Evolutionary conservation across 352 stramenopile genomes (phyloP), one percentile per base, ranked within the genome.

Genomic region (Blastocystis sp.): DNA sequence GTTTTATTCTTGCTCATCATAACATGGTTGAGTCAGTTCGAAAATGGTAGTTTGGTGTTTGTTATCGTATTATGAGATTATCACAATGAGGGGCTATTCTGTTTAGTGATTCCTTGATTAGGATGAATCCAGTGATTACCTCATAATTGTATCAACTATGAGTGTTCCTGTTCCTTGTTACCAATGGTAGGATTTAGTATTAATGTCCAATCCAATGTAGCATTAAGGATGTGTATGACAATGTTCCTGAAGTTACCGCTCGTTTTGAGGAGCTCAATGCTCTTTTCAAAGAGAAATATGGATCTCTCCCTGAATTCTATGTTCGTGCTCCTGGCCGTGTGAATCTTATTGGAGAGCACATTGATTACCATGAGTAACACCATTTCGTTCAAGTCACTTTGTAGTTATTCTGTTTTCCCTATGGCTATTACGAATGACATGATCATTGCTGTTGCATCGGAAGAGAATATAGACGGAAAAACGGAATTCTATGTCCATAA

Each of bases 261-360:
- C 71, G 67, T 27, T 52, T 87, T n/a, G 21, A 32, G 2, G 54
- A 57, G 0, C 42, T 92, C 11, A 81, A 78, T n/a, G 56, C 11
- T 1, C 39, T 27, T 16, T 93, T 93, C 65, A n/a, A 74, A 2
- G 61, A 56, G 1, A 59, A 71, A 29, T 93, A 91, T 37, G 73
- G 85, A 2, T 42, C n/a, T 0, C 32, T 49, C 9, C 88, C 91
- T 9, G 49, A 74, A 0, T 91, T 89, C 32, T 88, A 92, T 9
- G 88, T 91, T 35, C 88, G 90, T 14, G 92, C 92, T 32, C 93
- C 93, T 29, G 93, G 93, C 0, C 91, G 93, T 42, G 92, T 95
- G 49, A 95, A 94, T 78, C 89, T 95, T 66, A 94, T 95, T 42
- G 93, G 93, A 1, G 93, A 95, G 89, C 92, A 94, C 88, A 89